Percentiles rank a stretch among this genome's conserved stretches.
phyloP scores from a whole-genome alignment of 768 basidiomycete species.

The Pholiota molesta region DNA sequence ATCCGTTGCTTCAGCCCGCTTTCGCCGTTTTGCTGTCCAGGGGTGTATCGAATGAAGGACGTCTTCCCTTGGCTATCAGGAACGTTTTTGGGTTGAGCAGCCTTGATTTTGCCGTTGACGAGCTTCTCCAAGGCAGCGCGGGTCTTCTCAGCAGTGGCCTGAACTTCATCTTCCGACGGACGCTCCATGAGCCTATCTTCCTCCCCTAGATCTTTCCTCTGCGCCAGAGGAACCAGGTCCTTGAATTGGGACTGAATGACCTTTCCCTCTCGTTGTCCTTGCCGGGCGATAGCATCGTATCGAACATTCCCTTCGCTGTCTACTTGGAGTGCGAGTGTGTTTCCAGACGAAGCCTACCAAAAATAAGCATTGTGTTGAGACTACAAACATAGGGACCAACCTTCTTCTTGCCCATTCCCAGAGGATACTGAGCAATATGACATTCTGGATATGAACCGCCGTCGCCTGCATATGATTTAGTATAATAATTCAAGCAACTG shows the following conservation, averaged over 20 bases:
- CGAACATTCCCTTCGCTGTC: conserved; percentile 96
- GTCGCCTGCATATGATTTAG: conserved; percentile 51
- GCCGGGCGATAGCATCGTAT: conserved; percentile 95
- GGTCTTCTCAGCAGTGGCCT: conserved; percentile 89
- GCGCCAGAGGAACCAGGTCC: conserved; percentile 90
- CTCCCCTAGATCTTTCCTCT: conserved; percentile 87
- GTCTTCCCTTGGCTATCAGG: conserved; percentile 84
- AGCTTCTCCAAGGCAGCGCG: conserved; percentile 91
- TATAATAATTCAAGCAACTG: conserved; percentile 2
- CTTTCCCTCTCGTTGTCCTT: conserved; percentile 89
- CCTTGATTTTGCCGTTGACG: conserved; percentile 95
- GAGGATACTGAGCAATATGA: conserved; percentile 95
- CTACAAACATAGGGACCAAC: conserved; percentile 40
- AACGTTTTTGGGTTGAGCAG: conserved; percentile 95
- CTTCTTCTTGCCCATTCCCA: conserved; percentile 96
- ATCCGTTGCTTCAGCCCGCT: conserved; percentile 87
- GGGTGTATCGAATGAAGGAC: conserved; percentile 94
- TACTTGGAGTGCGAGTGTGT: conserved; percentile 95
- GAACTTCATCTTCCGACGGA: conserved; percentile 92
- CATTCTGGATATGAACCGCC: conserved; percentile 94
- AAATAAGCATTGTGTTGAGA: conserved; percentile 5
- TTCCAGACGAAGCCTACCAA: conserved; percentile 81
- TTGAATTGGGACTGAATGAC: conserved; percentile 95
- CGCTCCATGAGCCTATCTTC: conserved; percentile 79
- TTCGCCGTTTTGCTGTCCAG: conserved; percentile 80